Evolutionary conservation across 1,139 yeast genomes (phyloP).

Genomic region (Tardiomyces depauwii): DNA sequence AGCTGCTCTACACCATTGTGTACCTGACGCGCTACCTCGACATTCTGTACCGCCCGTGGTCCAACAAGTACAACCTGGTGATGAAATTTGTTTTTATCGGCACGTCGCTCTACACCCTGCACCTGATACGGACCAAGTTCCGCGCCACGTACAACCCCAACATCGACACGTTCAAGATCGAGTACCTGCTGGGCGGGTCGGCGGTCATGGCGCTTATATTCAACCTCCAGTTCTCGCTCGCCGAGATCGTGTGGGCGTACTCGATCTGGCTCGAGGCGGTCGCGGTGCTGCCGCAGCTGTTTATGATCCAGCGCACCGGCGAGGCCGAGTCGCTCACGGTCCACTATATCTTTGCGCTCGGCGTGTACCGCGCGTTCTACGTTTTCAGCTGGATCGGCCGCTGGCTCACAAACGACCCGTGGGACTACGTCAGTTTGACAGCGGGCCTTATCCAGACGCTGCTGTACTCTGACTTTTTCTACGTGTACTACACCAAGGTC

Average conservation of each 20-base stretch:
- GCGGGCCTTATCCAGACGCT: slow-evolving; percentile 83
- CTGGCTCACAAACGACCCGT: slow-evolving; percentile 52
- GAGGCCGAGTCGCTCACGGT: slow-evolving; percentile 79
- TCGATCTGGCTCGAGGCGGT: slow-evolving; percentile 58
- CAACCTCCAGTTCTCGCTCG: slow-evolving; percentile 49
- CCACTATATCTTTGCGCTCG: slow-evolving; percentile 90
- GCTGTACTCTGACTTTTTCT: slow-evolving; percentile 89
- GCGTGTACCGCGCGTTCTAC: slow-evolving; percentile 77
- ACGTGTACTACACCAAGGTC: slow-evolving; percentile 75
- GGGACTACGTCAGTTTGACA: slow-evolving; percentile 59
- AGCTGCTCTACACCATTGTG: slow-evolving; percentile 65
- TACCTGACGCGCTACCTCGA: slow-evolving; percentile 74
- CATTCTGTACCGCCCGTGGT: slow-evolving; percentile 37
- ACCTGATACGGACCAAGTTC: slow-evolving; percentile 56
- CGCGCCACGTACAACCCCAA: slow-evolving; percentile 41
- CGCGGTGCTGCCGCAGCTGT: slow-evolving; percentile 86
- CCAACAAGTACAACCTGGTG: slow-evolving; percentile 53
- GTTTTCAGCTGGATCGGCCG: slow-evolving; percentile 94
- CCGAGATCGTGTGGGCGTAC: slow-evolving; percentile 37
- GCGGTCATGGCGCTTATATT: slow-evolving; percentile 50
- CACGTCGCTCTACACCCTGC: slow-evolving; percentile 65
- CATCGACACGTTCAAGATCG: slow-evolving; percentile 70
- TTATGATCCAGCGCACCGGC: slow-evolving; percentile 81
- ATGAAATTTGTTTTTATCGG: slow-evolving; percentile 76
- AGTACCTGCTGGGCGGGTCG: slow-evolving; percentile 59